Evolutionary conservation across 1,284 basidiomycete genomes (phyloP).

Genomic region (Stereum hirsutum): DNA sequence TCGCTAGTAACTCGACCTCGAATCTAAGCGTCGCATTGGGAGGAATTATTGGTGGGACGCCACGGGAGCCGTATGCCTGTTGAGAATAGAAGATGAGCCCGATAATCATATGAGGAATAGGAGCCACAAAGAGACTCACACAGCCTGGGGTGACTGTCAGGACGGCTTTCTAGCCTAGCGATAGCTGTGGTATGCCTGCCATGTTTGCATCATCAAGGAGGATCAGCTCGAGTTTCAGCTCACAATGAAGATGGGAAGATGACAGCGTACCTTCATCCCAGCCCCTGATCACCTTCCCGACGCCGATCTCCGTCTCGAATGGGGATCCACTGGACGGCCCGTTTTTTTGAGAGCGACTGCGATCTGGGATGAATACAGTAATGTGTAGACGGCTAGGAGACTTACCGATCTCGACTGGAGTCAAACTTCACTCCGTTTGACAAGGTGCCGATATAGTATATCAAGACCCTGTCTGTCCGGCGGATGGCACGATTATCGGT

Average conservation of each 20-base stretch:
- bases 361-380: neutral
- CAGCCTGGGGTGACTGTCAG: constrained; percentile 61
- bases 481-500: constrained; percentile 5
- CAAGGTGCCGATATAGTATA: constrained; percentile 70
- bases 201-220: too few relatives aligned
- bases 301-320: constrained; percentile 72
- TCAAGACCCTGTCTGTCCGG: constrained; percentile 41
- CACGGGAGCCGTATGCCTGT: constrained; percentile 61
- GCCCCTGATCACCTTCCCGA: constrained; percentile 78
- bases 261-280: constrained; percentile 78
- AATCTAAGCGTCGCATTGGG: constrained; percentile 69
- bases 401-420: constrained; percentile 57
- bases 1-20: constrained; percentile 73
- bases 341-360: too few relatives aligned
- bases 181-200: constrained; percentile 71
- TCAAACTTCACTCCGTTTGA: constrained; percentile 55
- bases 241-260: neutral
- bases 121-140: constrained; percentile 40
- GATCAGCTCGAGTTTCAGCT: constrained; percentile 10
- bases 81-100: constrained; percentile 1
- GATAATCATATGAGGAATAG: constrained; percentile 7
- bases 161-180: constrained; percentile 68
- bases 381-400: constrained; percentile 1
- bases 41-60: constrained; percentile 79
- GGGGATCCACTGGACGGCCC: constrained; percentile 36